These are phyloP conservation scores for Lachancea kluyveri DNA, from an alignment of 805 yeast species.

Conservation along the genomic window DNA sequence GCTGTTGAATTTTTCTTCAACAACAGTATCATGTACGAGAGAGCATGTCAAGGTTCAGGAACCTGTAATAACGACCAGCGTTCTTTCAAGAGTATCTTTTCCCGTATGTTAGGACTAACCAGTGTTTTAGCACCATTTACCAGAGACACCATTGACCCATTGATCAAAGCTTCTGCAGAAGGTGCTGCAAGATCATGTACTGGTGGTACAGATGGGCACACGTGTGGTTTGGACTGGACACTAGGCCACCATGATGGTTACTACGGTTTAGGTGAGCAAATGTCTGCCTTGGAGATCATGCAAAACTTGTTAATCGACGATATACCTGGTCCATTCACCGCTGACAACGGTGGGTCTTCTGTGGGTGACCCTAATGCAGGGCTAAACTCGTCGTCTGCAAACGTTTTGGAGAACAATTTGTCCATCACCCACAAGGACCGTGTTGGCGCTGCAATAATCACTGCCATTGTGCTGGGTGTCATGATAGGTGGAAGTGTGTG, in stretches of 20 bases:
- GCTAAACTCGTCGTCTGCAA: conserved; percentile 33
- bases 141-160: conserved; percentile 35
- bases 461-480: conserved; percentile 62
- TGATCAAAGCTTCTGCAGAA: conserved; percentile 44
- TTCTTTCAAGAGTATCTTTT: conserved; percentile 63
- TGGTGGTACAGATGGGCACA: conserved; percentile 70
- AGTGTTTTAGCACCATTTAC: conserved; percentile 48
- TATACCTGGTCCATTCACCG: conserved; percentile 49
- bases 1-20: conserved; percentile 43
- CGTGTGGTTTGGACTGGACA: conserved; percentile 72
- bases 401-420: conserved; percentile 33
- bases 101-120: conserved; percentile 57
- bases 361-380: conserved; percentile 51
- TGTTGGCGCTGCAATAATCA: conserved; percentile 87
- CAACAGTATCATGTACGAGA: conserved; percentile 50
- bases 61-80: conserved; percentile 72
- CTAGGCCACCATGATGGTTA: conserved; percentile 50
- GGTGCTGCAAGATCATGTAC: conserved; percentile 68
- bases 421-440: conserved; percentile 55
- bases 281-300: conserved; percentile 63
- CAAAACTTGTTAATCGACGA: conserved; percentile 40
- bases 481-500: conserved; percentile 66
- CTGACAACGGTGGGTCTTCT: conserved; percentile 48
- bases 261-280: conserved; percentile 77
- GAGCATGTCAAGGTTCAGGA: conserved; percentile 46